Evolutionary conservation across 169 alveolate genomes (phyloP).

Genomic region (Perkinsus chesapeaki): DNA sequence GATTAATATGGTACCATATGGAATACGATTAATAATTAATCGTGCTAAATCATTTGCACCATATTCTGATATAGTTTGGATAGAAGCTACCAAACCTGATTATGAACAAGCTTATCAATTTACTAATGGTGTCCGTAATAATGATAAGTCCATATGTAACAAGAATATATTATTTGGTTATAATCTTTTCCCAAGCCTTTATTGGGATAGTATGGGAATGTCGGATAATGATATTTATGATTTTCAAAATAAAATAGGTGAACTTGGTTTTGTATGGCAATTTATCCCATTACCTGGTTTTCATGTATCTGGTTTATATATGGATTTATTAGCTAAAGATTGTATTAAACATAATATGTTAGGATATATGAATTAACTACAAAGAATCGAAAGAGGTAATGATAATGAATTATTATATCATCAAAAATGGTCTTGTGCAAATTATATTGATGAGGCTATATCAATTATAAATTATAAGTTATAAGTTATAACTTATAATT

Average conservation of each 20-base stretch:
- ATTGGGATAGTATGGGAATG: conserved; percentile 63
- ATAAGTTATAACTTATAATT: too few relatives aligned
- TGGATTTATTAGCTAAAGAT: conserved; percentile 50
- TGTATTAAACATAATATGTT: conserved; percentile 48
- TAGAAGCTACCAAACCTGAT: conserved; percentile 69
- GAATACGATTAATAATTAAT: too few relatives aligned
- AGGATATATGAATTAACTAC: conserved; percentile 54
- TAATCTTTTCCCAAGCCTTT: conserved; percentile 64
- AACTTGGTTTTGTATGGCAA: conserved; percentile 68
- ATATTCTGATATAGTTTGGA: conserved; percentile 51
- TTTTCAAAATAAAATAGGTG: conserved; percentile 53
- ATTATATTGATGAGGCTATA: neutral
- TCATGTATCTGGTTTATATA: conserved; percentile 54
- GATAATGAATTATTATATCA: conserved; percentile 56
- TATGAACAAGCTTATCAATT: conserved; percentile 47
- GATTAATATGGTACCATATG: too few relatives aligned
- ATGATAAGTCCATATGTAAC: conserved; percentile 28
- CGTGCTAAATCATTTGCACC: conserved; percentile 28
- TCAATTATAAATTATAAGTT: too few relatives aligned
- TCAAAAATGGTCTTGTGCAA: conserved; percentile 44
- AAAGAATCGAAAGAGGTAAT: conserved; percentile 56
- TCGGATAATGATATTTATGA: conserved; percentile 49
- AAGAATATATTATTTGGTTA: conserved; percentile 52
- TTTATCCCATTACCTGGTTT: conserved; percentile 71
- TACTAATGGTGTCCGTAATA: neutral